Conservation (phyloP, 2,329 filamentous ascomycete genomes). For the Fusarium sp. region DNA sequence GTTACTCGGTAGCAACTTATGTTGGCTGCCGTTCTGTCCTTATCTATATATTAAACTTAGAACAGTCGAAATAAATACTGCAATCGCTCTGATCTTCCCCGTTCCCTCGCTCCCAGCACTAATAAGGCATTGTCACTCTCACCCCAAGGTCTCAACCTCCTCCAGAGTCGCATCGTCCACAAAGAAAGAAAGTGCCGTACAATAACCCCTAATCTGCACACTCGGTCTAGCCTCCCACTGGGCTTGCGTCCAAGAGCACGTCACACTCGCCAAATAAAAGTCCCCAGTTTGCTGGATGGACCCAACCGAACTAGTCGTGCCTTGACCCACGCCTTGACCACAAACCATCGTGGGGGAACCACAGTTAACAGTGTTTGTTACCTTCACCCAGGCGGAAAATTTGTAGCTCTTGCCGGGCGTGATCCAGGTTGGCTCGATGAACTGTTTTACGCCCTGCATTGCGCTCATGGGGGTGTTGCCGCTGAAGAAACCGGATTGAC, state of each 20-base stretch:
- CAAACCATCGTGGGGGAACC: background rate
- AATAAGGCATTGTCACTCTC: accelerated
- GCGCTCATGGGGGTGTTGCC: background rate
- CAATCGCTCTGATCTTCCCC: accelerated
- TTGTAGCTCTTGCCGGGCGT: background rate
- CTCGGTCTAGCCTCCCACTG: background rate
- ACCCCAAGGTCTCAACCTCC: background rate
- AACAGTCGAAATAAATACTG: background rate
- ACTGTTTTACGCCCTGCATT: background rate
- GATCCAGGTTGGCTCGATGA: background rate
- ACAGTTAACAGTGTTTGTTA: background rate
- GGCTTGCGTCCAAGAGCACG: slow-evolving; percentile 3
- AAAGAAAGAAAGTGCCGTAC: background rate
- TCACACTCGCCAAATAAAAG: background rate
- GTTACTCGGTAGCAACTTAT: background rate
- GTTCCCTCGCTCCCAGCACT: background rate
- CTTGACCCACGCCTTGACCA: background rate
- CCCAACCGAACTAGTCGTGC: background rate
- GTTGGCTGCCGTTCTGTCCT: background rate
- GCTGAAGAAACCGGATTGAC: background rate
- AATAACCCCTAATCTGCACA: background rate
- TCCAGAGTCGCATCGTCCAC: background rate
- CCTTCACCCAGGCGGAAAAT: background rate
- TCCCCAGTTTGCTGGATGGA: background rate
- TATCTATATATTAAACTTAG: background rate